Conservation (phyloP, 2,329 filamentous ascomycete genomes). For the Neonectria hederae region DNA sequence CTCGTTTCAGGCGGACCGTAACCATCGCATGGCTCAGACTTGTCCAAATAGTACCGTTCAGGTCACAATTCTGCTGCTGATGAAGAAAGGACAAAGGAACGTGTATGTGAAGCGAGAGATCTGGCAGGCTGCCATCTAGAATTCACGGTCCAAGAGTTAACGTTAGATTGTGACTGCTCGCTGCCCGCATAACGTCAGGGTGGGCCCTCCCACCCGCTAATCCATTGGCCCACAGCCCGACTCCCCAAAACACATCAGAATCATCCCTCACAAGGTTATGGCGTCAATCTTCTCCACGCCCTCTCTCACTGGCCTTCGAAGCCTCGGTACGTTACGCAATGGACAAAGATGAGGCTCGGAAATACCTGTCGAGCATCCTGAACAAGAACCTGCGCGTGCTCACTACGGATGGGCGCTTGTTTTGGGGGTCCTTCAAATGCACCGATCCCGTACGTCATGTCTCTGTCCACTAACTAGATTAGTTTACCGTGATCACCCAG, state of each 20-base stretch:
- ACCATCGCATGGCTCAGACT: constrained; percentile 11
- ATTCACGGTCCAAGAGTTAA: constrained; percentile 16
- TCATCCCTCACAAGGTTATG: constrained; percentile 13
- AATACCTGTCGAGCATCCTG: constrained; percentile 72
- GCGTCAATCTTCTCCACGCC: constrained; percentile 15
- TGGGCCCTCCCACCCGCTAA: constrained; percentile 28
- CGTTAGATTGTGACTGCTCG: not conserved
- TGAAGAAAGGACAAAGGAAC: not conserved
- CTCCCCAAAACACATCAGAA: constrained; percentile 12
- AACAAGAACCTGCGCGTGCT: constrained; percentile 83
- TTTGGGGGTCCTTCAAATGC: constrained; percentile 92
- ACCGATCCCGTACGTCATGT: constrained; percentile 80
- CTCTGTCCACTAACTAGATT: no score
- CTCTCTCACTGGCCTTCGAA: constrained; percentile 3
- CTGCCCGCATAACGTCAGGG: constrained; percentile 38
- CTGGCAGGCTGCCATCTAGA: constrained; percentile 12
- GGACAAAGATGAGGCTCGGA: constrained; percentile 62
- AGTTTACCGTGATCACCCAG: not conserved
- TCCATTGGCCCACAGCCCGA: constrained; percentile 23
- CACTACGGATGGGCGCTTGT: constrained; percentile 85
- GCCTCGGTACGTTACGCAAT: constrained; percentile 42
- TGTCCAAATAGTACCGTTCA: not conserved
- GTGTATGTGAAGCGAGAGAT: not conserved
- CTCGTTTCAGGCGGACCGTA: constrained; percentile 15
- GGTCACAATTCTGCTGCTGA: not conserved